Base-by-base conservation (phyloP, 495 filamentous ascomycete genomes). In the Friedmanniomyces endolithicus region DNA sequence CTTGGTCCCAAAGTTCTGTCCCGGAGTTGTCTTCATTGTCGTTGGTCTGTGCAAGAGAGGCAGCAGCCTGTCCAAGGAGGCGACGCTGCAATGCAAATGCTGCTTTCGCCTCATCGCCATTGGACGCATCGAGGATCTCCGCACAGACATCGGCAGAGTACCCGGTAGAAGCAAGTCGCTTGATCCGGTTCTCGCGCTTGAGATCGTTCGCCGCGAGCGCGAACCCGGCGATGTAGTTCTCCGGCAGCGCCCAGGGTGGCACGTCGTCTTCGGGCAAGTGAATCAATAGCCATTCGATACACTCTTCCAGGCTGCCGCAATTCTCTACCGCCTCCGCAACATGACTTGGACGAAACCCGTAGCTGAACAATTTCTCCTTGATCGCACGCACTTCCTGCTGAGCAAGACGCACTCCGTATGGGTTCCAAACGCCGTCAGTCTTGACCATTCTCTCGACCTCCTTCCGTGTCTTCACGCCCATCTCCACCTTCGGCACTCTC, bases 221-320 rank as follows among this genome's bases (percentile, higher is more conserved):
- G 47, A 97, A 80, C 16, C 92, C 92, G 11, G 88, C 89, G 1
- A 81, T 79, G 63, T 98, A 98, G 40, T 79, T 81, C 68, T 92
- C 90, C 2, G 94, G 94, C 23, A 98, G 72, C 65, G 86, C 84
- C 87, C 90, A 95, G 17, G 75, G 67, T 0, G 92, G 92, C 1
- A 96, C 70, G 66, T 98, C 92, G 66, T 97, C 94, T 67, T 98
- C 92, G 1, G 92, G 94, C 19, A 98, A 86, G 68, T 98, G 90
- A 29, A 97, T 85, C 20, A 98, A 74, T 19, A 98, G 79, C 92
- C 92, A 98, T 59, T 86, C 84, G 8, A 98, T 72, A 12, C 87
- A 79, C 67, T 97, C 94, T 65, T 97, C 90, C n/a, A 82, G 76
- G 66, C 95, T 88, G 70, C 88, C 94, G 68, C 88, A 95, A 61